Percentiles rank a stretch among this genome's conserved stretches.
Evolutionary conservation across 108 stramenopile species (phyloP).

Genomic region (Pelagomonas calceolata): DNA sequence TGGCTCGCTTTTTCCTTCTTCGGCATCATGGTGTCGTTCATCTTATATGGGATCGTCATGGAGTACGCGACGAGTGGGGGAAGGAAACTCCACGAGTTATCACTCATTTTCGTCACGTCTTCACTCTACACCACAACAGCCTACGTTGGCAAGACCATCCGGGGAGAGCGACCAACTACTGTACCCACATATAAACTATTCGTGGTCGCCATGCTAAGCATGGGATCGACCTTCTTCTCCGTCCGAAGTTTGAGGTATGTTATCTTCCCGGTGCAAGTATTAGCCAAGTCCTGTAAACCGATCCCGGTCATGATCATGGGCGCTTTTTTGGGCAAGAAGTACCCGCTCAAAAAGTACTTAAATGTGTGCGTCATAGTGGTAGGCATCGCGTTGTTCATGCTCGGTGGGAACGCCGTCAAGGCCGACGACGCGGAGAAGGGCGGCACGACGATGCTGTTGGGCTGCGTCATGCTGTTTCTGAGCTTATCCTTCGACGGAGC

Average conservation of each 20-base stretch:
- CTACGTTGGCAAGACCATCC: conserved; percentile 44
- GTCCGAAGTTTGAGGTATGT: conserved; percentile 83
- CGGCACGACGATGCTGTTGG: conserved; percentile 58
- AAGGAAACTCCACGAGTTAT: conserved; percentile 79
- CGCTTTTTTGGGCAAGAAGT: conserved; percentile 81
- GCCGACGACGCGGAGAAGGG: conserved; percentile 35
- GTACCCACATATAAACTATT: conserved; percentile 81
- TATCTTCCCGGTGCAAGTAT: conserved; percentile 84
- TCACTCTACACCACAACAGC: conserved; percentile 68
- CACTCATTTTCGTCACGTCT: conserved; percentile 86
- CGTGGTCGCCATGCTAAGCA: conserved; percentile 77
- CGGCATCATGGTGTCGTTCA: conserved; percentile 79
- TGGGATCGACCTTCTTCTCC: conserved; percentile 89
- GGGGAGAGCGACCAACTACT: conserved; percentile 78
- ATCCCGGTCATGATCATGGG: conserved; percentile 97
- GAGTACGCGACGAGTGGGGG: conserved; percentile 89
- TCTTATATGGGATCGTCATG: conserved; percentile 75
- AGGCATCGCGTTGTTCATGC: conserved; percentile 93
- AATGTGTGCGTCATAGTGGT: conserved; percentile 80
- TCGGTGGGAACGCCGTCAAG: conserved; percentile 45
- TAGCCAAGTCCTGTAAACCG: conserved; percentile 95
- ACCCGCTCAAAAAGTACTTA: conserved; percentile 78
- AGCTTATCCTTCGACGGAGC: conserved; percentile 95
- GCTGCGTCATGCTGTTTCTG: conserved; percentile 76
- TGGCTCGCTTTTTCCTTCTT: conserved; percentile 75